Conservation (phyloP, 305 asterid species). For the Ajuga reptans region DNA sequence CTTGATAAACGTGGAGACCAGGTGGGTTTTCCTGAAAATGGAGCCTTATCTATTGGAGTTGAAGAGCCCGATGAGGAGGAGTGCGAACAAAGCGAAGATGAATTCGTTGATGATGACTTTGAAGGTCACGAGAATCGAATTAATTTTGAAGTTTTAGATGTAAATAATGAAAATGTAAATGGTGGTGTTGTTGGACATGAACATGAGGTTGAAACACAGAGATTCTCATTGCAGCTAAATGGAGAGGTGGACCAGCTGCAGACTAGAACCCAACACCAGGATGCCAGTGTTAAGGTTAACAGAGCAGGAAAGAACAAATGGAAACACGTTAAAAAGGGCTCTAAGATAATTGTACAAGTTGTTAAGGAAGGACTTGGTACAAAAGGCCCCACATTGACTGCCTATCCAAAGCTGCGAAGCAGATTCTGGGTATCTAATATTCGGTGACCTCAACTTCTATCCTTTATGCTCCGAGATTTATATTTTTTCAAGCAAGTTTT, state of each 20-base stretch:
- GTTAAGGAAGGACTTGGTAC: constrained; percentile 95
- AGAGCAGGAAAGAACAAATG: constrained; percentile 45
- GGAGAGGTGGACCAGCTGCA: constrained; percentile 33
- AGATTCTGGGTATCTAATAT: constrained; percentile 79
- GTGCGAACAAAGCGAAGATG: constrained; percentile 65
- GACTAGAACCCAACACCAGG: constrained; percentile 24
- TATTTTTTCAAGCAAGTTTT: constrained; percentile 22
- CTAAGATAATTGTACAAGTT: constrained; percentile 90
- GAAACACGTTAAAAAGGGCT: constrained; percentile 65
- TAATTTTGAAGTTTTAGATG: constrained; percentile 37
- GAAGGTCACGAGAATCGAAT: constrained; percentile 38
- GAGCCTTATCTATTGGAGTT: constrained; percentile 36
- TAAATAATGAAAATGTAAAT: constrained; percentile 47
- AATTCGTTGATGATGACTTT: constrained; percentile 44
- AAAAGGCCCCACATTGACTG: constrained; percentile 85
- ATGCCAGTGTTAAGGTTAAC: constrained; percentile 20
- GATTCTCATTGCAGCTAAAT: constrained; percentile 31
- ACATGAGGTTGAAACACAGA: constrained; percentile 32
- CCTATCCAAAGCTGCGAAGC: constrained; percentile 90
- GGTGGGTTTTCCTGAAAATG: constrained; percentile 34
- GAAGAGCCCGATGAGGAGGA: constrained; percentile 56
- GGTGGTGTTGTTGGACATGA: constrained; percentile 43
- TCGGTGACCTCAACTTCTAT: constrained; percentile 24
- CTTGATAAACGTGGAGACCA: constrained; percentile 32
- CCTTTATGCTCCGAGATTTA: constrained; percentile 25